Base-by-base conservation (phyloP, 345 rosid genomes). In the Salix dunnii region DNA sequence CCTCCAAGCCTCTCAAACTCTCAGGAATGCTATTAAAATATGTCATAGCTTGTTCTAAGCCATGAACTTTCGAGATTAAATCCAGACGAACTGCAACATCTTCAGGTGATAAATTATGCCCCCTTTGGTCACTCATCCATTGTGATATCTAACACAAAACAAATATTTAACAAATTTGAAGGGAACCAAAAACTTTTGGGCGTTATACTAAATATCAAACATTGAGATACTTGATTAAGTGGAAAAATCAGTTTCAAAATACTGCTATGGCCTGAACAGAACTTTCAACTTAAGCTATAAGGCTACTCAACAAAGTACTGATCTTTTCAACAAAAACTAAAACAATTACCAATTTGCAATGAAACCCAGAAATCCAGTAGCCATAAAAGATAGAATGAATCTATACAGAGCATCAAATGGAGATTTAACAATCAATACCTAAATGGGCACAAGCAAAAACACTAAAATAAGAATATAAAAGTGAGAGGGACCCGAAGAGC, bases 11-110 rank as follows among this genome's bases (percentile, higher is more conserved):
- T 82, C 83, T 84, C 71, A 31, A 70, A 46, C 36, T 60, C 1
- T 65, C 30, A 30, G 86, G 72, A 42, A 86, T 65, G 12, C 61
- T 58, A 8, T 87, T 33, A 71, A 91, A 89, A 74, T 83, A 87
- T 63, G 63, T 78, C 67, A 88, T 89, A 4, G 88, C 88, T 78
- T 79, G 74, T 48, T 74, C 68, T 18, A 83, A 9, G 33, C 88
- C 91, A 55, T 67, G 76, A 38, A 89, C 91, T 82, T 84, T 89
- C 0, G 85, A 77, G 58, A 88, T 83, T 79, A 91, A 79, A 71
- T 89, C 91, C 43, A 91, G 83, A 67, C 73, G 83, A 73, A 86
- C 65, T 1, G 90, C 91, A 16, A 85, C 62, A 25, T 88, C 89
- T 68, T 79, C 89, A 35, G 49, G 62, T 12, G 87, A 72, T 35